Evolutionary conservation across 257 asterid species (phyloP).

Genomic region (Solanum sejunctum): DNA sequence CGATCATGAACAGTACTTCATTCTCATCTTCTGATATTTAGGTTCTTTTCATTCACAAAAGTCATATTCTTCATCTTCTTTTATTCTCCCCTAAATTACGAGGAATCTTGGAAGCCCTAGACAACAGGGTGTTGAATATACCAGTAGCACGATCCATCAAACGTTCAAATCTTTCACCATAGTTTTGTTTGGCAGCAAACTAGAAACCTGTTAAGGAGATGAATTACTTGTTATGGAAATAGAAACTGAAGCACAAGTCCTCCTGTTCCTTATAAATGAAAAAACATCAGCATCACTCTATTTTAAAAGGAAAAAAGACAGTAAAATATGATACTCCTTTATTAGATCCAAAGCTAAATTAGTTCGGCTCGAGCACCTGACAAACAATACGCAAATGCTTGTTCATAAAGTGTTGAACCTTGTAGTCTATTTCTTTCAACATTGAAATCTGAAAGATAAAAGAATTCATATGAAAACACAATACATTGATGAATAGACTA

Average conservation of each 20-base stretch:
- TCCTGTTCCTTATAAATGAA: not conserved
- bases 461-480: not conserved
- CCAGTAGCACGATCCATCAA: conserved; percentile 43
- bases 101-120: conserved; percentile 47
- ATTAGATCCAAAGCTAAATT: conserved; percentile 40
- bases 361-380: conserved; percentile 66
- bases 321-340: conserved; percentile 26
- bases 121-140: conserved; percentile 34
- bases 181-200: conserved; percentile 23
- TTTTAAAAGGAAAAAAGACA: not conserved
- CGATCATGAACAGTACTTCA: too few relatives aligned
- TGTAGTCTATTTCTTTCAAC: conserved; percentile 37
- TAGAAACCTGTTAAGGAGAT: conserved; percentile 30
- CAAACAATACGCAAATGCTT: conserved; percentile 61
- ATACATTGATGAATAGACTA: not conserved
- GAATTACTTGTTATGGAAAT: not conserved
- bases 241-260: not conserved
- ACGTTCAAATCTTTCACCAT: conserved; percentile 22
- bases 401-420: conserved; percentile 39
- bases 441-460: conserved; percentile 30
- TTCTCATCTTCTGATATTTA: too few relatives aligned
- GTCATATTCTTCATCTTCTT: too few relatives aligned
- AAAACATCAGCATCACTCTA: not conserved
- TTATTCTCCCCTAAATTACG: conserved; percentile 10
- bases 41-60: too few relatives aligned